Conservation (phyloP, 371 early-diverging fungal genomes). For the Smittium mucronatum region DNA sequence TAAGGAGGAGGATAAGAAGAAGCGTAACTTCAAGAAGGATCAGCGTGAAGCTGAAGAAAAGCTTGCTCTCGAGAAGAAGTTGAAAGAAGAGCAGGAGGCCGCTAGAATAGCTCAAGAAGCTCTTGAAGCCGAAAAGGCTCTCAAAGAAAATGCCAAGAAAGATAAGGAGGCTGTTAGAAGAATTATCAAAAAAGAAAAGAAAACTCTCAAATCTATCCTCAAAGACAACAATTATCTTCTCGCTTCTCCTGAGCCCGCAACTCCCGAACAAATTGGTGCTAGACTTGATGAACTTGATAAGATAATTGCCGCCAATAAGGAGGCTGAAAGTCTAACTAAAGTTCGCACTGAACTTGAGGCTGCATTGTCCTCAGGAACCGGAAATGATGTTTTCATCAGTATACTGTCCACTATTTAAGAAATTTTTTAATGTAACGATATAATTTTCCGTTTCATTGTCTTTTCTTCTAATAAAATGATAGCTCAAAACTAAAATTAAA, state of each 20-base stretch:
- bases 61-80: constrained; percentile 44
- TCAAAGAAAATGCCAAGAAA: constrained; percentile 51
- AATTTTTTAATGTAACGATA: no score
- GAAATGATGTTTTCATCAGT: constrained; percentile 15
- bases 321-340: constrained; percentile 31
- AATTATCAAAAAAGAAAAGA: constrained; percentile 80
- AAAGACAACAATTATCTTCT: constrained; percentile 71
- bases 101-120: constrained; percentile 41
- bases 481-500: no score
- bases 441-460: no score
- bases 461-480: no score
- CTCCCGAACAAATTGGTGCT: constrained; percentile 43
- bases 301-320: constrained; percentile 52
- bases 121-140: constrained; percentile 48
- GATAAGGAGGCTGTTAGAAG: constrained; percentile 62
- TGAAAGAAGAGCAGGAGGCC: constrained; percentile 25
- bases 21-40: constrained; percentile 77
- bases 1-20: constrained; percentile 80
- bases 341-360: constrained; percentile 23
- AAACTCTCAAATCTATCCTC: constrained; percentile 66
- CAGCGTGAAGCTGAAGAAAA: constrained; percentile 67
- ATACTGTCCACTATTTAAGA: no score
- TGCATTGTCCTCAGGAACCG: constrained; percentile 30
- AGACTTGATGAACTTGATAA: constrained; percentile 54
- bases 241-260: constrained; percentile 30